A percentile compares a stretch with the other conserved stretches of the same genome.
phyloP scores from a whole-genome alignment of 73 alveolate genomes.

The Paramecium octaurelia region DNA sequence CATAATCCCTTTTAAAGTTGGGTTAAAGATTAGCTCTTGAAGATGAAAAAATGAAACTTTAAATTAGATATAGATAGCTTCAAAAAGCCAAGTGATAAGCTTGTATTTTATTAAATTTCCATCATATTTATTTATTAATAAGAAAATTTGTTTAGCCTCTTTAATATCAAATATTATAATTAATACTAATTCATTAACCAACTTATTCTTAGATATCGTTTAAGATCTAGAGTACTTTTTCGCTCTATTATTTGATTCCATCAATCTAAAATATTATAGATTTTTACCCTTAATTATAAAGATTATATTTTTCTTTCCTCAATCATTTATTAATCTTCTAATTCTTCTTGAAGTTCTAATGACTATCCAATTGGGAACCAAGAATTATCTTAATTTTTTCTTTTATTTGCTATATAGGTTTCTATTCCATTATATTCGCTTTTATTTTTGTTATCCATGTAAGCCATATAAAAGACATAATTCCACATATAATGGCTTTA shows the following conservation, averaged over 20 bases:
- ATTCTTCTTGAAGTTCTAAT: not conserved
- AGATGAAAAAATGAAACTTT: slow-evolving; percentile 17
- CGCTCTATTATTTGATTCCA: not conserved
- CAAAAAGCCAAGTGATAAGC: not conserved
- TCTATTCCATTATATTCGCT: slow-evolving; percentile 94
- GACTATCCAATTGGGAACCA: slow-evolving; percentile 82
- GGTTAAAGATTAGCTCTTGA: not conserved
- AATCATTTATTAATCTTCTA: not conserved
- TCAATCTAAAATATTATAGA: not conserved
- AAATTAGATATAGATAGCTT: not conserved
- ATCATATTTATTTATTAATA: not conserved
- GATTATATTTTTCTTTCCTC: not conserved
- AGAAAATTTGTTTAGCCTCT: not conserved
- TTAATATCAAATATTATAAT: too few species aligned
- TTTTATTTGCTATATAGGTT: slow-evolving; percentile 81
- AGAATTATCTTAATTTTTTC: slow-evolving; percentile 77
- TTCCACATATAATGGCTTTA: slow-evolving; percentile 86
- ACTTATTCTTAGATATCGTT: not conserved
- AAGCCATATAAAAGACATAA: slow-evolving; percentile 86
- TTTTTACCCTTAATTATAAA: not conserved
- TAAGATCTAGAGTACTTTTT: not conserved
- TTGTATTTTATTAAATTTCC: not conserved
- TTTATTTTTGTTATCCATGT: slow-evolving; percentile 83
- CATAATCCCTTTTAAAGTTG: not conserved
- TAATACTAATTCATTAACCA: not conserved